phyloP scores from a whole-genome alignment of 2,329 filamentous ascomycete species.

The Whalleya microplaca region DNA sequence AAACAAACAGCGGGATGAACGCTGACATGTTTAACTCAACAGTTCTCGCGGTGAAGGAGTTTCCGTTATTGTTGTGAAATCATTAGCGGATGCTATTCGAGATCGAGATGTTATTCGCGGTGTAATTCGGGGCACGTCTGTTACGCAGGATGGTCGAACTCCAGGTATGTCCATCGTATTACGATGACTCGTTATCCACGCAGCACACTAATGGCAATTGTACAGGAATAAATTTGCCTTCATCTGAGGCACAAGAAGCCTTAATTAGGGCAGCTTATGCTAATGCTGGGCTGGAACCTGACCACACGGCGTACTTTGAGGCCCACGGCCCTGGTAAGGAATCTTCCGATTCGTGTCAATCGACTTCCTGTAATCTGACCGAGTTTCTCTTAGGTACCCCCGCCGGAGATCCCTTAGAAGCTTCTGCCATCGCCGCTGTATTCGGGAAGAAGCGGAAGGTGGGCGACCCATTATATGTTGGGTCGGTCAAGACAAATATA shows the following conservation, averaged over 20 bases:
- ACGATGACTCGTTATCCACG: neutral
- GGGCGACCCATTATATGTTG: conserved; percentile 29
- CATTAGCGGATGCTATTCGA: conserved; percentile 47
- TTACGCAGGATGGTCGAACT: conserved; percentile 51
- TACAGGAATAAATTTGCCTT: conserved; percentile 42
- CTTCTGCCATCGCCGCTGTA: conserved; percentile 39
- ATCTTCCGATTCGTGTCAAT: conserved; percentile 15
- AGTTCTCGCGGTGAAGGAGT: conserved; percentile 53
- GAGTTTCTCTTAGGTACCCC: conserved; percentile 37
- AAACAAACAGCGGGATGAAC: neutral
- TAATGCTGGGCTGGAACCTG: conserved; percentile 33
- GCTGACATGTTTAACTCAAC: conserved; percentile 44
- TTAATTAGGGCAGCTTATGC: conserved; percentile 41
- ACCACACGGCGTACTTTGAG: conserved; percentile 42
- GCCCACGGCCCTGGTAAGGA: conserved; percentile 39
- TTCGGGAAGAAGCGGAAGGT: conserved; percentile 32
- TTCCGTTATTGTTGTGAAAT: conserved; percentile 51
- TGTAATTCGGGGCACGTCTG: conserved; percentile 43
- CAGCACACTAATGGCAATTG: neutral
- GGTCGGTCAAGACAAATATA: conserved; percentile 36
- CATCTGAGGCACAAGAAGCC: conserved; percentile 38
- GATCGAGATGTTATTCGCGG: conserved; percentile 48
- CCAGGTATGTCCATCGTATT: conserved; percentile 18
- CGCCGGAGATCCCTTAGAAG: conserved; percentile 47
- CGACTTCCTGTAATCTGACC: neutral